Conservation (phyloP, 1,284 basidiomycete species). For the Ganoderma resinaceum region DNA sequence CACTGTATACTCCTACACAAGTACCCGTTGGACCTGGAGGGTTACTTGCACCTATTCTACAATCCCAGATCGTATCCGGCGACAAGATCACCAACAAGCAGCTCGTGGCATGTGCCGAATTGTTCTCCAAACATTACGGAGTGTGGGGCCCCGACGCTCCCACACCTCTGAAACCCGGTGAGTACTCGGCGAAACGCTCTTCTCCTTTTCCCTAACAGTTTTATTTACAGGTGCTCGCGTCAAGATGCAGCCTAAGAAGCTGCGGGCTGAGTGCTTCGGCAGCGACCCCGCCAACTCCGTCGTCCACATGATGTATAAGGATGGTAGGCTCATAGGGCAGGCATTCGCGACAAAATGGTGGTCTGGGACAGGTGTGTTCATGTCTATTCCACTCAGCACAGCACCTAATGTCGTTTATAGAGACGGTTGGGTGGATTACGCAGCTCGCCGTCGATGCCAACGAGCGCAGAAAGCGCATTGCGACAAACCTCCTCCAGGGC, state of each 20-base stretch:
- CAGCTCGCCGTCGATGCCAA: constrained; percentile 28
- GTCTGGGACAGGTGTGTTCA: constrained; percentile 11
- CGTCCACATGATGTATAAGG: constrained; percentile 10
- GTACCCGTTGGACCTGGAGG: neutral
- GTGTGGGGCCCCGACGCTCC: constrained; percentile 21
- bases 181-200: neutral
- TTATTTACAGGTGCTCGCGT: constrained; percentile 20
- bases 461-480: constrained; percentile 24
- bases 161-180: constrained; percentile 20
- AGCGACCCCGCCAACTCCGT: constrained; percentile 11
- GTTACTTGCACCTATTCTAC: neutral
- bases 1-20: neutral
- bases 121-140: constrained; percentile 30
- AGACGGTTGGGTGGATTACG: constrained; percentile 28
- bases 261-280: constrained; percentile 21
- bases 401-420: constrained; percentile 1
- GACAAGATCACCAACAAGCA: constrained; percentile 23
- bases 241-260: constrained; percentile 16
- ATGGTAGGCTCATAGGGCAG: constrained; percentile 25
- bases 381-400: neutral
- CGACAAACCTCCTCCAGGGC: constrained; percentile 21
- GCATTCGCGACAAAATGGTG: constrained; percentile 29
- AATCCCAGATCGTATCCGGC: neutral
- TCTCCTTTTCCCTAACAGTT: neutral
- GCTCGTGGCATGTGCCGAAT: constrained; percentile 22